phyloP scores from a whole-genome alignment of 2,329 filamentous ascomycete species.

The Colletotrichum sp. region DNA sequence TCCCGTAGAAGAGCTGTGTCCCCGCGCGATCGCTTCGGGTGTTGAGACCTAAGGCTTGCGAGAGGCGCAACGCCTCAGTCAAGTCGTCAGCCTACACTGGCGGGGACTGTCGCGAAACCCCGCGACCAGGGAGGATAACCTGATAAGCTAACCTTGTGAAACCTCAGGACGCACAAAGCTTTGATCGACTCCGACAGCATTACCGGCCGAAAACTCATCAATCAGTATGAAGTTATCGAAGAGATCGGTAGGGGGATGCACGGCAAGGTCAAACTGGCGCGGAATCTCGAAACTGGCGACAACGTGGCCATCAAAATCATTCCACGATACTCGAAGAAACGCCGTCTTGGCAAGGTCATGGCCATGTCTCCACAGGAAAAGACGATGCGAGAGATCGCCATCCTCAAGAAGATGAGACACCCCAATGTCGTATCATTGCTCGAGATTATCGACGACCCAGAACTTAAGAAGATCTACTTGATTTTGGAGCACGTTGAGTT shows the following conservation, averaged over 20 bases:
- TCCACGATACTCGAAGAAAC: slow-evolving; percentile 90
- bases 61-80: not conserved
- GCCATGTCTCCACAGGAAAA: slow-evolving; percentile 72
- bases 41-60: not conserved
- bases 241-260: slow-evolving; percentile 96
- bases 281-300: slow-evolving; percentile 75
- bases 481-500: slow-evolving; percentile 94
- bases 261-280: slow-evolving; percentile 95
- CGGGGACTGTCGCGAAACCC: not conserved
- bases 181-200: slow-evolving; percentile 87
- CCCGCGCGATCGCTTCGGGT: too few relatives aligned
- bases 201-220: slow-evolving; percentile 94
- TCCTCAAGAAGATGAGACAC: slow-evolving; percentile 96
- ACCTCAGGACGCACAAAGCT: slow-evolving; percentile 79
- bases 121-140: not conserved
- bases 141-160: slow-evolving; percentile 7
- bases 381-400: slow-evolving; percentile 95
- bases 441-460: slow-evolving; percentile 97
- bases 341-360: slow-evolving; percentile 84
- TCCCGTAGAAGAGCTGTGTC: not conserved
- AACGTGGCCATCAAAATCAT: slow-evolving; percentile 99
- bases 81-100: not conserved
- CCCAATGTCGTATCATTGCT: slow-evolving; percentile 95
- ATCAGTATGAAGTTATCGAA: slow-evolving; percentile 96
- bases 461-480: slow-evolving; percentile 97